These are phyloP conservation scores for Dalechampia spathulata DNA, from an alignment of 441 rosid species.

Conservation along the genomic window DNA sequence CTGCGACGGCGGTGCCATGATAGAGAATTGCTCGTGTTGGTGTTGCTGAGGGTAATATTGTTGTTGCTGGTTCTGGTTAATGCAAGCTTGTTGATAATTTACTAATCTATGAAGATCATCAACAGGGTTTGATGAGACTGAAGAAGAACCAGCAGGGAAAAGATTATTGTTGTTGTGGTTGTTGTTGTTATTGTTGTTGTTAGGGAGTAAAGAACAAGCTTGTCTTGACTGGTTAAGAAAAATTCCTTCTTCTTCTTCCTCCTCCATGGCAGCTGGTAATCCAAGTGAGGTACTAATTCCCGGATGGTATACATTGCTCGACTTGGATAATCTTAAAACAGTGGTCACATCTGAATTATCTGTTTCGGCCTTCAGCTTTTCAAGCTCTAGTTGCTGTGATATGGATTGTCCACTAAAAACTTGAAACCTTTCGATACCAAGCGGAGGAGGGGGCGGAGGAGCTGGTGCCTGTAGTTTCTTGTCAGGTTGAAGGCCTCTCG, in stretches of 20 bases:
- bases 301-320: conserved; percentile 40
- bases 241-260: conserved; percentile 37
- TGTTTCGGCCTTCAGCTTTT: conserved; percentile 32
- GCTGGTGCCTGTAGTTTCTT: no score
- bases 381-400: no score
- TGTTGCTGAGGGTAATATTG: conserved; percentile 35
- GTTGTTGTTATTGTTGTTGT: no score
- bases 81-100: conserved; percentile 61
- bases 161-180: no score
- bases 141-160: no score
- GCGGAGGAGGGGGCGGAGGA: no score
- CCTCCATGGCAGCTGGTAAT: conserved; percentile 23
- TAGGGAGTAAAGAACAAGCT: conserved; percentile 19
- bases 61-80: no score
- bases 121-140: conserved; percentile 22
- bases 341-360: conserved; percentile 64
- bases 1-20: conserved; percentile 32
- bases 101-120: conserved; percentile 83
- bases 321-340: conserved; percentile 53
- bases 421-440: no score
- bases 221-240: conserved; percentile 27
- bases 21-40: conserved; percentile 23
- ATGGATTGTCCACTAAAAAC: conserved; percentile 15
- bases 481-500: no score
- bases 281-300: conserved; percentile 26